Conservation (phyloP, 2,329 filamentous ascomycete species). For the Ambrosiella cleistominuta region DNA sequence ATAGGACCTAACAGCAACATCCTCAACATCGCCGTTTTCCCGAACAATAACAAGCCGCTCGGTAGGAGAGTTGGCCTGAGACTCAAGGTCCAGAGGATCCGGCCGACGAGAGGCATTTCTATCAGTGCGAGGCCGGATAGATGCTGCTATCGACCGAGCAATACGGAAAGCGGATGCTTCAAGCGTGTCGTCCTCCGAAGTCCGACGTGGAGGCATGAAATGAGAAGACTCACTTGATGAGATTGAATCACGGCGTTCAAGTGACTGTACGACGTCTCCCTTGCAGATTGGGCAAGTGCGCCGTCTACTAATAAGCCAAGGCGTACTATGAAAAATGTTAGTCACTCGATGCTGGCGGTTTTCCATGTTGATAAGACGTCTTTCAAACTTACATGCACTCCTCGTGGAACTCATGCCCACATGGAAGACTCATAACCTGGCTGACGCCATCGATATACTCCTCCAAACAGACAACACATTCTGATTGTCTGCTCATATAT, state of each 20-base stretch:
- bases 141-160: not conserved
- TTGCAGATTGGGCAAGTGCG: slow-evolving; percentile 99
- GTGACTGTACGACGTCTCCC: slow-evolving; percentile 69
- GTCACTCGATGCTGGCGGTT: slow-evolving; percentile 2
- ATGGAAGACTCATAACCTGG: slow-evolving; percentile 89
- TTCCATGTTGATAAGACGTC: not conserved
- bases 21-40: not conserved
- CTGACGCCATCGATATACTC: slow-evolving; percentile 92
- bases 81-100: not conserved
- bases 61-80: not conserved
- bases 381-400: slow-evolving; percentile 78
- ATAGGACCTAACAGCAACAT: not conserved
- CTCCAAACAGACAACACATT: slow-evolving; percentile 92
- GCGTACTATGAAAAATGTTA: slow-evolving; percentile 44
- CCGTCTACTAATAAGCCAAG: slow-evolving; percentile 86
- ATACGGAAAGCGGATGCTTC: slow-evolving; percentile 6
- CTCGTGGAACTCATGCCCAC: slow-evolving; percentile 92
- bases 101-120: not conserved
- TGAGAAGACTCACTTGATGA: not conserved
- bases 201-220: not conserved
- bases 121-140: not conserved
- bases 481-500: slow-evolving; percentile 52
- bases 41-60: not conserved
- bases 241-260: slow-evolving; percentile 21
- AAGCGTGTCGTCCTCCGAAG: not conserved